Base-by-base conservation (phyloP, 2,329 filamentous ascomycete species). In the Botrytis deweyae region DNA sequence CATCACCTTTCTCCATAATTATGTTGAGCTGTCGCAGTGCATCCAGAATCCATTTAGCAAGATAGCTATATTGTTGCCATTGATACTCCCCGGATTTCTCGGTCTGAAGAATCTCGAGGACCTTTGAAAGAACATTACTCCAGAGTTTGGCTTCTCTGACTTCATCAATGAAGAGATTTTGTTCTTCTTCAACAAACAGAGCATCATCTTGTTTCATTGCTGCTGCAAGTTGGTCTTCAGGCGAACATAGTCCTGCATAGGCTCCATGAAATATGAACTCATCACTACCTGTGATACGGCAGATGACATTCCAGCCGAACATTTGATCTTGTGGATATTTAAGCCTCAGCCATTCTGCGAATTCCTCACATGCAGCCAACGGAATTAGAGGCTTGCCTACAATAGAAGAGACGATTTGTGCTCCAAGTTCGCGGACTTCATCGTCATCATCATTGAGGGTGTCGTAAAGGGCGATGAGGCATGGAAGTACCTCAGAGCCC, bases 91-190 rank as follows among this genome's bases (percentile, higher is more conserved):
- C 61, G 22, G 16, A 46, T 22, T 58, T 29, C 2, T 38, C 16
- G 4, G 20, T 40, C 49, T 42, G 38, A n/a, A 68, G 20, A 38
- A 58, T 66, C 40, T 36, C 75, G 65, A 4, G 82, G 74, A 3
- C 62, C 25, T 14, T 70, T 40, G 22, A 82, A 79, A 44, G 92
- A 83, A 76, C 38, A 12, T 44, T 22, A 36, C 72, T 83, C 94
- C 94, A 98, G n/a, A 89, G 81, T 29, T 86, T 83, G 5, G 90
- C 86, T 81, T 98, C 95, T 66, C 90, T 86, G 9, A 93, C 88
- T 77, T 94, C 91, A 81, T 98, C 95, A 68, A 95, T 85, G 81
- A 93, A 98, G n/a, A 98, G 86, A 80, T 99, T 99, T 81, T 97
- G 94, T 81, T 97, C 95, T 83, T 99, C 96, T 73, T 94, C 87